Evolutionary conservation across 2,329 filamentous ascomycete species (phyloP), one percentile per base, ranked within the genome.

Genomic region (Beauveria asiatica): DNA sequence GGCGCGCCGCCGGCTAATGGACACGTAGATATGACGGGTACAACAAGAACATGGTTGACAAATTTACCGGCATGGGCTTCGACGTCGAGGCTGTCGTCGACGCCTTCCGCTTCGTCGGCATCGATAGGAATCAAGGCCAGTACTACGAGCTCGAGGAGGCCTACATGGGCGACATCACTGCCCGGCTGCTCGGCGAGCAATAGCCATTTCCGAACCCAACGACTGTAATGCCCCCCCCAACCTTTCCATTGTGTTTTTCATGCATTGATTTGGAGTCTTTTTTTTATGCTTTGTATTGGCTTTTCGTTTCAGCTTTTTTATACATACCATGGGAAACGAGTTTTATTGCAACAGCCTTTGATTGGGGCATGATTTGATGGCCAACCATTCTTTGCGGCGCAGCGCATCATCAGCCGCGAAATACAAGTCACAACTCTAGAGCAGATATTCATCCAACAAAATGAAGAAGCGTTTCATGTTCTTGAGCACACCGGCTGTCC

Each of bases 21-120:
- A 37, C 11, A 19, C 8, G 62, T 66, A 93, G 89, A 63, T 97
- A 96, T 70, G 83, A 88, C 64, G 93, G 94, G 2, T 97, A 96
- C 74, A 92, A 92, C 74, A 88, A 87, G 68, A 82, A 88, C 37
- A 80, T 97, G 45, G 84, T 97, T 64, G 86, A 94, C 68, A 83
- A 88, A 5, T 97, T 97, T 67, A 85, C 89, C 17, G 83, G 79
- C 67, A 97, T 97, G 93, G 93, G 93, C 11, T 97, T 97, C 67
- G 86, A 91, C 60, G 82, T 96, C 2, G 89, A 92, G 53, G 81
- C 83, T n/a, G 91, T 97, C 1, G 91, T 97, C 0, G 83, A 88
- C 10, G 90, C 91, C 0, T 96, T 97, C 68, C 81, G 87, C 57
- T 89, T 83, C 62, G 86, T 94, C 8, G 89, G 90, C 6, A 92